phyloP scores from a whole-genome alignment of 176 grass and related monocot species.

The Elymus sibiricus region DNA sequence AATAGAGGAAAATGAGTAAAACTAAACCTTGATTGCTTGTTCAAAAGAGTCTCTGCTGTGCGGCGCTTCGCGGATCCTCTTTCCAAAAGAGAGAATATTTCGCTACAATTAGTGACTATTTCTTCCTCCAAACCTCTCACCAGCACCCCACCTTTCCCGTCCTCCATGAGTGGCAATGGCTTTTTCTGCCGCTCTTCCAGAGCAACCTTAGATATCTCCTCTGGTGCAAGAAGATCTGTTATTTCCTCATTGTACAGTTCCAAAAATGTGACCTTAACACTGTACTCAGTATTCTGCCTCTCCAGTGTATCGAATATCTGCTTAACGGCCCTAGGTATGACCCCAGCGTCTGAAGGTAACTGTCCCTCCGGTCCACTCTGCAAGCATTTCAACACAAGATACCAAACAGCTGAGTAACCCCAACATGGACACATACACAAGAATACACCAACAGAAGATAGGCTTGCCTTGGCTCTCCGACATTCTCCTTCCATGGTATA shows the following conservation, averaged over 20 bases:
- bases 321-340: slow-evolving; percentile 95
- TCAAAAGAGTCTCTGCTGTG: slow-evolving; percentile 90
- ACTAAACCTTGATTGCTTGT: slow-evolving; percentile 99
- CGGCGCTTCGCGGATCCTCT: slow-evolving; percentile 94
- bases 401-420: neutral
- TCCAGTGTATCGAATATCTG: slow-evolving; percentile 96
- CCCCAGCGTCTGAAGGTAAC: slow-evolving; percentile 78
- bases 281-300: slow-evolving; percentile 94
- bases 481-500: slow-evolving; percentile 99
- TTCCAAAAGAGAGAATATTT: slow-evolving; percentile 94
- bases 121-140: slow-evolving; percentile 95
- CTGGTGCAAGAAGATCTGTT: slow-evolving; percentile 90
- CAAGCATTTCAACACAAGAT: slow-evolving; percentile 23
- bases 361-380: slow-evolving; percentile 67
- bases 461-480: slow-evolving; percentile 76
- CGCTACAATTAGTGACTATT: slow-evolving; percentile 75
- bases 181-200: slow-evolving; percentile 88
- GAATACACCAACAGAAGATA: neutral
- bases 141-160: slow-evolving; percentile 96
- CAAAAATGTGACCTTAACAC: slow-evolving; percentile 94
- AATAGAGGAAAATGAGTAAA: neutral
- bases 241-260: slow-evolving; percentile 99
- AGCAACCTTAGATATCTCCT: slow-evolving; percentile 77
- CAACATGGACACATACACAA: neutral
- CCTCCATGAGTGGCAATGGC: slow-evolving; percentile 89